Evolutionary conservation across 208 protist genomes (phyloP), one percentile per base, ranked within the genome.

Genomic region (Zelonia costaricensis): DNA sequence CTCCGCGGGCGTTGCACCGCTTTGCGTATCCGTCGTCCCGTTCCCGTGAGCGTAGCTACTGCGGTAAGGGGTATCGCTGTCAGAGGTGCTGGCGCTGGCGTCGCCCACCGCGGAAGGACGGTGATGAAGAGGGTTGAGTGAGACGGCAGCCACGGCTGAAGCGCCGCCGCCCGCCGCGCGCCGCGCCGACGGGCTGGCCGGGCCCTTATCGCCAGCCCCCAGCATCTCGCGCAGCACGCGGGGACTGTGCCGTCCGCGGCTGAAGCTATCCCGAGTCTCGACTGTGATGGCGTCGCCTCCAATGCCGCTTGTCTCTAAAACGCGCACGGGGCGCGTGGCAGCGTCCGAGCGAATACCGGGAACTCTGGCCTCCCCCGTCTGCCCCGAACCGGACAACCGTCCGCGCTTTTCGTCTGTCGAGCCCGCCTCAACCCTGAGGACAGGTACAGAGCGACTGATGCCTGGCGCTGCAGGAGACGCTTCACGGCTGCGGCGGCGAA

Each of bases 91-190:
- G 16, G 47, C 48, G 18, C 46, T 57, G 3, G n/a, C n/a, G 2
- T 22, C 39, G 25, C 54, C 48, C 28, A 49, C 20, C n/a, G 20
- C 31, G 36, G 1, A 33, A 47, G 20, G 49, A 15, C 13, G 22
- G 13, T 49, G 62, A 39, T 45, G 53, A 30, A 70, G 30, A 22
- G 63, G 63, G 62, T 70, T 70, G 18, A 30, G 15, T 10, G 20
- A 18, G n/a, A 27, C 36, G 1, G 18, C 45, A 5, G 31, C 13
- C 18, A 33, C 38, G 46, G 8, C 39, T 5, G 25, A 15, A 8
- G 30, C 35, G 4, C 25, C 38, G 5, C 44, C 18, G n/a, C 5
- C 35, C 48, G 22, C 35, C n/a, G 30, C 16, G 23, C n/a, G 36
- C n/a, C 28, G 28, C 10, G 16, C n/a, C 6, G 47, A 39, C 3